Evolutionary conservation across 257 asterid genomes (phyloP), one percentile per base, ranked within the genome.

Genomic region (Misopates orontium): DNA sequence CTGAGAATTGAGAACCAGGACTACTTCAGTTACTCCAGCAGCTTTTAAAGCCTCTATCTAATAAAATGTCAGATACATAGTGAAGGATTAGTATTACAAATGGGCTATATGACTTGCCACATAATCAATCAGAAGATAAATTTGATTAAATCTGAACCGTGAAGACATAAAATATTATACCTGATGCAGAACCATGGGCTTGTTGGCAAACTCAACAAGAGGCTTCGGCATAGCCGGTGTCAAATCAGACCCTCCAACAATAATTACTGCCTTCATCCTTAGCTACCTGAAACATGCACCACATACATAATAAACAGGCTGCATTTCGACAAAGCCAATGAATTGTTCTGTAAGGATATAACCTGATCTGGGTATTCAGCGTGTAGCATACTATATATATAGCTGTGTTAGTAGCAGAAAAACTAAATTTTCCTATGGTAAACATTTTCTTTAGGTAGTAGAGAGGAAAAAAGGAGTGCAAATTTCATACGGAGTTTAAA

Each of bases 131-230:
- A 1, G 42, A 36, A 1, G 10, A 36, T 8, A 4, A 36, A 36
- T 36, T 9, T 3, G 8, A 36, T 3, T 36, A 3, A 28, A 28
- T 3, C 36, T 28, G 36, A 28, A 28, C 36, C 36, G 7, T 22
- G 19, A n/a, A n/a, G n/a, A n/a, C n/a, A 47, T 32, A 10, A 45
- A 48, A 68, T 23, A 49, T 53, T 41, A 13, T 79, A 91, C 98
- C 98, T 91, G 98, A 83, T 91, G 98, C 94, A 91, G 77, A 72
- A 91, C 88, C 98, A 91, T 91, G 71, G 98, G 98, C 80, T 91
- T 91, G 85, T 91, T 91, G 48, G 90, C 96, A 77, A 91, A 91
- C 40, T 91, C 98, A 73, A 91, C 98, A 13, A 91, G 92, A 8
- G 98, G 98, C 83, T 91, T 91, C 11, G 96, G 98, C 69, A 88